These are phyloP conservation scores for Boletus semigastroideus DNA, from an alignment of 1,284 basidiomycete genomes.

Conservation along the genomic window DNA sequence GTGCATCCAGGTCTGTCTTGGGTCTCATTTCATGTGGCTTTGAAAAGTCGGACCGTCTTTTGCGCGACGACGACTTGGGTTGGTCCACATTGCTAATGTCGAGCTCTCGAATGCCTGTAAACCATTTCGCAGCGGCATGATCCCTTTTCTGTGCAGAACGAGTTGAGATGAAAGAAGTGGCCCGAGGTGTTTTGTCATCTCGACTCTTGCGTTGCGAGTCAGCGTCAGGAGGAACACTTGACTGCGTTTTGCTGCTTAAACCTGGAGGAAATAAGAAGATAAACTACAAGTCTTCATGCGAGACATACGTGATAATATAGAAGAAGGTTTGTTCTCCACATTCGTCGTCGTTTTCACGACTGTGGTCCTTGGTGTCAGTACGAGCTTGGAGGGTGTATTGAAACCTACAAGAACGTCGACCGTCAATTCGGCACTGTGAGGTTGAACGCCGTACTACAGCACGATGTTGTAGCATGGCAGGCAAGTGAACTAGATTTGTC, in stretches of 20 bases:
- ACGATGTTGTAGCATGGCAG: constrained; percentile 21
- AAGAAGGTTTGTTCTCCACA: neutral
- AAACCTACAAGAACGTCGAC: neutral
- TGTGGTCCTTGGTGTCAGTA: constrained; percentile 12
- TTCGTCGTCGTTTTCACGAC: constrained; percentile 2
- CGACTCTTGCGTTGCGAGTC: constrained; percentile 2
- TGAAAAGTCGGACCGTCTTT: constrained; percentile 4
- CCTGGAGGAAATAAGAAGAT: constrained; percentile 13
- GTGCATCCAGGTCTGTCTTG: constrained; percentile 22
- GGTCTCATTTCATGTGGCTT: constrained; percentile 26
- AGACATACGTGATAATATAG: constrained; percentile 27
- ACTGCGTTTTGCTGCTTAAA: constrained; percentile 11
- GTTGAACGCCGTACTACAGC: constrained; percentile 8
- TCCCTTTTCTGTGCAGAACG: constrained; percentile 26
- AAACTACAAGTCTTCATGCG: neutral
- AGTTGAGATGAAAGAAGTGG: constrained; percentile 24
- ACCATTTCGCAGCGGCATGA: constrained; percentile 27
- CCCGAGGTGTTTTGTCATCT: neutral
- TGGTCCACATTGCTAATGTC: constrained; percentile 11
- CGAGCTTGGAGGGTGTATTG: neutral
- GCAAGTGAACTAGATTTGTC: neutral
- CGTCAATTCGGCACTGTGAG: constrained; percentile 1
- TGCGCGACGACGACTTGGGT: constrained; percentile 1
- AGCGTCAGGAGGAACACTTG: neutral
- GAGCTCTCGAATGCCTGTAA: constrained; percentile 20